Evolutionary conservation across 1,139 yeast genomes (phyloP), one percentile per base, ranked within the genome.

Genomic region (Hansenula lynferdii): DNA sequence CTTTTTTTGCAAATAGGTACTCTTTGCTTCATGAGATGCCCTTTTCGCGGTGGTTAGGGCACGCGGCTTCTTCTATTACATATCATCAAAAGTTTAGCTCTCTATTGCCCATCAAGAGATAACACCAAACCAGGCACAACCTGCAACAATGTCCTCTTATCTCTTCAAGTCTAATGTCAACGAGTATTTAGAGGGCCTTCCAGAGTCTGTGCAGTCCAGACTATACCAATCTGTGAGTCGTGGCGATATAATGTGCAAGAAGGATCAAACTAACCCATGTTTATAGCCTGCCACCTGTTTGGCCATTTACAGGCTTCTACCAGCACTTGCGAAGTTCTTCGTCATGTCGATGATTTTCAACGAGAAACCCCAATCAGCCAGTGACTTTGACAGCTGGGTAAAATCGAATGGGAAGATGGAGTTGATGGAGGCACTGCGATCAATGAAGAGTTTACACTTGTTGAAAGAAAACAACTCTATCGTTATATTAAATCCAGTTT

Each of bases 181-280:
- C 55, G 95, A 85, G 52, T 90, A 92, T 59, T 69, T 92, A 43
- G 97, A 89, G 56, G 89, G 85, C 16, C 76, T 92, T 15, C 96
- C 97, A 2, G 87, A 83, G 53, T 69, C 83, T 8, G 87, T 89
- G 14, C 90, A 89, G 51, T 72, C 83, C 19, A 75, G 90, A 53
- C 71, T 92, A 21, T 92, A 85, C 61, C 73, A 72, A 45, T 76
- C 85, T 7, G 57, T 52, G 33, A 31, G 55, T 40, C 8, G 8
- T 5, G n/a, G 25, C 54, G 49, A 40, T 18, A 50, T 39, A 8
- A 12, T 3, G 14, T 3, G 17, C 10, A 28, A 28, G n/a, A 17
- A 6, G 15, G n/a, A 9, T 8, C 17, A 64, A 42, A 69, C 77
- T 39, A 37, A 42, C 42, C 16, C 12, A 28, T 9, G 8, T 5